Base-by-base conservation (phyloP, 352 stramenopile species). In the Phytophthora citricola region DNA sequence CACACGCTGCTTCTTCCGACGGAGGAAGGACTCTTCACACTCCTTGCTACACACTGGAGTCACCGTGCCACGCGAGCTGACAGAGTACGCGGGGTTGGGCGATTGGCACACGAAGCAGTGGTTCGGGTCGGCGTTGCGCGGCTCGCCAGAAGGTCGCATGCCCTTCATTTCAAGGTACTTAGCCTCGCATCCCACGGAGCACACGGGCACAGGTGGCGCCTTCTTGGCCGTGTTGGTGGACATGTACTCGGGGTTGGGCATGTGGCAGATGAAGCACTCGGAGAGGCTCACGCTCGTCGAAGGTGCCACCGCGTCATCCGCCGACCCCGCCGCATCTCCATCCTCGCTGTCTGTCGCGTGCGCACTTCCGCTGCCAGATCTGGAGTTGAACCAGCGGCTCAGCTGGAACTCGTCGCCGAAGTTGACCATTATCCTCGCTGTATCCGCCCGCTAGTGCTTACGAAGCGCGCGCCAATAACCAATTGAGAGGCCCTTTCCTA, bases 341-440 rank as follows among this genome's bases (percentile, higher is more conserved):
- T 78, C 71, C 17, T 81, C 74, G 10, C 69, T 90, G 43, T 75
- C 69, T 2, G 64, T 87, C 44, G 58, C 66, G 61, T 70, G 78
- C 51, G 61, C 64, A 48, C 60, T 79, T 49, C 57, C 79, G 44
- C 45, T 50, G 12, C 26, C n/a, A 45, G 71, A 75, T 53, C 39
- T 59, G n/a, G 40, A 65, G n/a, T 34, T 63, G 58, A 91, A 94
- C 86, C 86, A 94, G 78, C 87, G 83, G 69, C 84, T 91, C 34
- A 93, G 76, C 76, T 91, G 78, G 52, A 93, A 93, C 44, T 79
- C 72, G 40, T 90, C 80, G 47, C 75, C 78, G 45, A 89, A 73
- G 69, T 69, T 73, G 47, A 66, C 58, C 71, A 76, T 77, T 44
- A 32, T 32, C 40, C 38, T 24, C n/a, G 20, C 34, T 11, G 38